A percentile compares a stretch with the other conserved stretches of the same genome.
Conservation (phyloP, 2,329 filamentous ascomycete species). For the Plenodomus lindquistii region DNA sequence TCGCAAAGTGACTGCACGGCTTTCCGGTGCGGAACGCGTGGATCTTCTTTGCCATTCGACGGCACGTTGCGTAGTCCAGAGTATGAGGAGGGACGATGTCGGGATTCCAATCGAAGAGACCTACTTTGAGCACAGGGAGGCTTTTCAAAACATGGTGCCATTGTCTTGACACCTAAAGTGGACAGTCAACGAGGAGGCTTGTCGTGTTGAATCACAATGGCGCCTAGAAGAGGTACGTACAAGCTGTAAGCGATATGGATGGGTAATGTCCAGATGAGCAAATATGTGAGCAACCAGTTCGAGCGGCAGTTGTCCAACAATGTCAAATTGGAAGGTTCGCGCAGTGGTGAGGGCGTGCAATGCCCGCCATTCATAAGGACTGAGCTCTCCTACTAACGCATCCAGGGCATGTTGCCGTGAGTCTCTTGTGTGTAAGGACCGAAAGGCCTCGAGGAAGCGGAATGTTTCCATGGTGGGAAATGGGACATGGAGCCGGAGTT, state of each 20-base stretch:
- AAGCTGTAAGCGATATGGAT: slow-evolving; percentile 32
- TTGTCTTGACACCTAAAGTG: slow-evolving; percentile 33
- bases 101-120: slow-evolving; percentile 28
- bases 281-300: slow-evolving; percentile 46
- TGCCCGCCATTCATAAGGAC: slow-evolving; percentile 36
- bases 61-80: slow-evolving; percentile 18
- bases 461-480: slow-evolving; percentile 6
- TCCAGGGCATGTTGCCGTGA: slow-evolving; percentile 26
- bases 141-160: slow-evolving; percentile 39
- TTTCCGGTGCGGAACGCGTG: slow-evolving; percentile 31
- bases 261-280: slow-evolving; percentile 34
- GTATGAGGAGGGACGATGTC: slow-evolving; percentile 13
- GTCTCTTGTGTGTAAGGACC: slow-evolving; percentile 13
- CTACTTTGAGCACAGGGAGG: slow-evolving; percentile 21
- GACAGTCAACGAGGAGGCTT: slow-evolving; percentile 2
- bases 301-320: slow-evolving; percentile 41
- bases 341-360: slow-evolving; percentile 19
- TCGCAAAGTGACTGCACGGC: not conserved
- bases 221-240: no score
- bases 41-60: slow-evolving; percentile 23
- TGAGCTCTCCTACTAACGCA: slow-evolving; percentile 29
- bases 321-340: slow-evolving; percentile 37
- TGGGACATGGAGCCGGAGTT: not conserved
- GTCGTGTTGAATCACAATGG: not conserved
- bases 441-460: slow-evolving; percentile 23